A percentile compares a stretch with the other conserved stretches of the same genome.
phyloP scores from a whole-genome alignment of 2,329 filamentous ascomycete species.

The Dactylonectria estremocensis region DNA sequence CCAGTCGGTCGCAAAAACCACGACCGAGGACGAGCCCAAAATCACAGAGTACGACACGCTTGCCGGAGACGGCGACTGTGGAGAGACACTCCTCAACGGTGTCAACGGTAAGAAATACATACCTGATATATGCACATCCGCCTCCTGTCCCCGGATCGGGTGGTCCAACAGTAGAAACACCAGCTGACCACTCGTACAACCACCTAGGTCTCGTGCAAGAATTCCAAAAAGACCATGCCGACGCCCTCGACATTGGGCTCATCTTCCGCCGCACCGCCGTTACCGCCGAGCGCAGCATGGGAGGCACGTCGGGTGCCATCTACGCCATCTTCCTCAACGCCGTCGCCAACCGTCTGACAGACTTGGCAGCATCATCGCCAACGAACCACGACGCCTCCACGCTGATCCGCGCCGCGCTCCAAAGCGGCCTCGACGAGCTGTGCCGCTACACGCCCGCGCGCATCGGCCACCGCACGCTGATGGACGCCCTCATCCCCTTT shows the following conservation, averaged over 20 bases:
- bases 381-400: neutral
- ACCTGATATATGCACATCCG: neutral
- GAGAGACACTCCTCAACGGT: slow-evolving; percentile 50
- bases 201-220: slow-evolving; percentile 42
- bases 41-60: slow-evolving; percentile 51
- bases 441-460: slow-evolving; percentile 77
- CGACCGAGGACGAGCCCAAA: slow-evolving; percentile 58
- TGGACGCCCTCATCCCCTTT: slow-evolving; percentile 82
- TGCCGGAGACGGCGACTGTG: slow-evolving; percentile 55
- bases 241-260: slow-evolving; percentile 41
- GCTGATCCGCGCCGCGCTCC: slow-evolving; percentile 36
- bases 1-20: slow-evolving; percentile 37
- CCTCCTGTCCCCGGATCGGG: neutral
- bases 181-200: slow-evolving; percentile 1
- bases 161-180: neutral
- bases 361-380: slow-evolving; percentile 13
- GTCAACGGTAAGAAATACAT: slow-evolving; percentile 35
- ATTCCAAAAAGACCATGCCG: slow-evolving; percentile 35
- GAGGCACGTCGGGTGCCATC: slow-evolving; percentile 82
- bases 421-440: slow-evolving; percentile 40
- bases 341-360: slow-evolving; percentile 62
- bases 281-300: slow-evolving; percentile 74
- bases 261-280: slow-evolving; percentile 42
- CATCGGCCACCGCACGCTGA: slow-evolving; percentile 79
- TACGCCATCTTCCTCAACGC: slow-evolving; percentile 86